These are phyloP conservation scores for Cutaneotrichosporon sp. DNA, from an alignment of 1,284 basidiomycete genomes.

Conservation along the genomic window DNA sequence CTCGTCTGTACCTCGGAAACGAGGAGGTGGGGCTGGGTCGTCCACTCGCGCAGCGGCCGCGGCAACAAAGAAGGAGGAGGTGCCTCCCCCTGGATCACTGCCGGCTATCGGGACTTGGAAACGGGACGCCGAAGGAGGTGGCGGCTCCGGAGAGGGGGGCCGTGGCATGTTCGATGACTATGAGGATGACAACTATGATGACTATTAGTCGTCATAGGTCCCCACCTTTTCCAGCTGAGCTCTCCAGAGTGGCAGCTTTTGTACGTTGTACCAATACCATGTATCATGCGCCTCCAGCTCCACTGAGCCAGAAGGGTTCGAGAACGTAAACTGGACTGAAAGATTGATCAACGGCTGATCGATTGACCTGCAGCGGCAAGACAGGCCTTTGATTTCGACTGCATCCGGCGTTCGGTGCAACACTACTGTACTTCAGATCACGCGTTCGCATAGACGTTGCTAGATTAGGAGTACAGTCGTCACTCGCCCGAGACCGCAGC, in stretches of 20 bases:
- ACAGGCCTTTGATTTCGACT: too few species aligned
- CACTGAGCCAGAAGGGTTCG: too few species aligned
- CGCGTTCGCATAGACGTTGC: background rate
- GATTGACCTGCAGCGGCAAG: background rate
- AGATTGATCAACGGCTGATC: too few species aligned
- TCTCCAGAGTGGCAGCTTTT: background rate
- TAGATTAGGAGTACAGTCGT: conserved; percentile 4
- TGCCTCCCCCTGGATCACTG: conserved; percentile 17
- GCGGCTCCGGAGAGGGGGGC: conserved; percentile 41
- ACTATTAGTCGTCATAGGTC: conserved; percentile 25
- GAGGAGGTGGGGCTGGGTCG: background rate
- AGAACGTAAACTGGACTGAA: too few species aligned
- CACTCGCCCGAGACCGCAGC: background rate
- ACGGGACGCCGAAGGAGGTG: conserved; percentile 55
- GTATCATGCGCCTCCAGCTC: too few species aligned
- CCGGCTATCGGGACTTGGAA: conserved; percentile 48
- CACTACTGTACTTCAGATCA: too few species aligned
- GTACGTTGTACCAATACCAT: background rate
- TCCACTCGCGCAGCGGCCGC: background rate
- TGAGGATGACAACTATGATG: conserved; percentile 43
- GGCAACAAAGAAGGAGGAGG: conserved; percentile 18
- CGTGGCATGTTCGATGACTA: conserved; percentile 44
- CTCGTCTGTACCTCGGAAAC: background rate
- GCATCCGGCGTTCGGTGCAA: too few species aligned
- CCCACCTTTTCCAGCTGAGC: too few species aligned